phyloP scores from a whole-genome alignment of 306 rosid genomes.

The Abrus pulchellus region DNA sequence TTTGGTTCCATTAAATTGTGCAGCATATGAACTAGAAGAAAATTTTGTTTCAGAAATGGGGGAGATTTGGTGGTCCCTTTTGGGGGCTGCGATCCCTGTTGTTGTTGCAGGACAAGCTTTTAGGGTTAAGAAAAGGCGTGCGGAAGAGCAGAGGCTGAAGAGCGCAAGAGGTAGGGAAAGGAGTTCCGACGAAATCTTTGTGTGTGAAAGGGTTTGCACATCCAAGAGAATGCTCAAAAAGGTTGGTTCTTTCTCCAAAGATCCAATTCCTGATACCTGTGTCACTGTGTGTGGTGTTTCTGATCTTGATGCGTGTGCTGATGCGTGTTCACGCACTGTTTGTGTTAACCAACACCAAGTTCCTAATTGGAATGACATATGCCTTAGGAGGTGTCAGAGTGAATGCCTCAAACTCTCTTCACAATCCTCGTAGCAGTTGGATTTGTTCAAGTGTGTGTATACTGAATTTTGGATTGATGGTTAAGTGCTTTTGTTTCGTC shows the following conservation, averaged over 20 bases:
- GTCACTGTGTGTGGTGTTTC: slow-evolving; percentile 96
- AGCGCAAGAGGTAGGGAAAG: slow-evolving; percentile 88
- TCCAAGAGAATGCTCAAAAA: slow-evolving; percentile 93
- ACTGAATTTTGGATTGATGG: slow-evolving; percentile 26
- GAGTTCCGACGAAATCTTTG: slow-evolving; percentile 87
- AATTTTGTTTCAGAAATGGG: slow-evolving; percentile 63
- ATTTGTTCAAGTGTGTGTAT: slow-evolving; percentile 28
- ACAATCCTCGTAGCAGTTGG: slow-evolving; percentile 60
- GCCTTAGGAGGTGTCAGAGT: slow-evolving; percentile 94
- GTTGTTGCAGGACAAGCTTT: slow-evolving; percentile 85
- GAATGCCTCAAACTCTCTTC: slow-evolving; percentile 91
- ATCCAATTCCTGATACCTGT: slow-evolving; percentile 94
- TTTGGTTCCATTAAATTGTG: slow-evolving; percentile 32
- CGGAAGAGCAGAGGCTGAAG: slow-evolving; percentile 76
- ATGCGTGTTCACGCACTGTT: slow-evolving; percentile 94
- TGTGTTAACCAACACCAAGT: slow-evolving; percentile 96
- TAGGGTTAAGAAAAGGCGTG: slow-evolving; percentile 68
- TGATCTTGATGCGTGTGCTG: slow-evolving; percentile 92
- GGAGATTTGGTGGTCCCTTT: slow-evolving; percentile 93
- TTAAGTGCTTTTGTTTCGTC: slow-evolving; percentile 24
- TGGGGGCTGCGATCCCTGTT: slow-evolving; percentile 88
- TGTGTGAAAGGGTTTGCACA: slow-evolving; percentile 93
- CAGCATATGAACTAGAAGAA: slow-evolving; percentile 48
- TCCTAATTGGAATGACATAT: slow-evolving; percentile 90
- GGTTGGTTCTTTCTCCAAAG: slow-evolving; percentile 93